phyloP scores from a whole-genome alignment of 2,329 filamentous ascomycete genomes.

The Cladophialophora chaetospira region DNA sequence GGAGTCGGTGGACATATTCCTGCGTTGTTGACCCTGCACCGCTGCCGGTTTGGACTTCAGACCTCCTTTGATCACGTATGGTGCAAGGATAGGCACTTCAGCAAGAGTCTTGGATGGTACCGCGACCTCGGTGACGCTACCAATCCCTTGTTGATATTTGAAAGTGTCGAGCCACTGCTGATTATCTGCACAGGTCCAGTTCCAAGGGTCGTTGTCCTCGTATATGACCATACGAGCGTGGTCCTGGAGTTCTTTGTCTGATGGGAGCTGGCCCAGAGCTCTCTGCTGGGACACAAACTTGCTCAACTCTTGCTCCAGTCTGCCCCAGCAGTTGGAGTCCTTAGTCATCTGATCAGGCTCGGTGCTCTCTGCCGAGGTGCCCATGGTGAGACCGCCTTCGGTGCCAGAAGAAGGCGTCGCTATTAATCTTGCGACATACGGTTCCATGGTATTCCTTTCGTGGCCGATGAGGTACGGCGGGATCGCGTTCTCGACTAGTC shows the following conservation, averaged over 20 bases:
- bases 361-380: constrained; percentile 22
- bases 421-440: constrained; percentile 31
- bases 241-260: constrained; percentile 37
- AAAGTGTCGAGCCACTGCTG: constrained; percentile 48
- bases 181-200: constrained; percentile 50
- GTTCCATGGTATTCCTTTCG: constrained; percentile 37
- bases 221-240: constrained; percentile 38
- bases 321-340: constrained; percentile 44
- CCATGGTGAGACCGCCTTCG: constrained; percentile 27
- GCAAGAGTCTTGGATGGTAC: constrained; percentile 22
- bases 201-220: constrained; percentile 38
- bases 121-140: constrained; percentile 26
- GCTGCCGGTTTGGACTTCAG: constrained; percentile 39
- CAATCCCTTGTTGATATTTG: constrained; percentile 47
- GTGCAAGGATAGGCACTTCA: constrained; percentile 46
- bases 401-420: constrained; percentile 22
- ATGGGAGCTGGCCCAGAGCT: constrained; percentile 40
- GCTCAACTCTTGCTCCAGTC: constrained; percentile 44
- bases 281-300: constrained; percentile 42
- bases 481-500: constrained; percentile 40
- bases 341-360: constrained; percentile 32
- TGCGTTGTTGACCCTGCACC: constrained; percentile 18
- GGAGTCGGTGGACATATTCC: constrained; percentile 17
- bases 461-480: constrained; percentile 42
- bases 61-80: constrained; percentile 44